Evolutionary conservation across 2,329 filamentous ascomycete genomes (phyloP).

Genomic region (Fonsecaea pugnacius): DNA sequence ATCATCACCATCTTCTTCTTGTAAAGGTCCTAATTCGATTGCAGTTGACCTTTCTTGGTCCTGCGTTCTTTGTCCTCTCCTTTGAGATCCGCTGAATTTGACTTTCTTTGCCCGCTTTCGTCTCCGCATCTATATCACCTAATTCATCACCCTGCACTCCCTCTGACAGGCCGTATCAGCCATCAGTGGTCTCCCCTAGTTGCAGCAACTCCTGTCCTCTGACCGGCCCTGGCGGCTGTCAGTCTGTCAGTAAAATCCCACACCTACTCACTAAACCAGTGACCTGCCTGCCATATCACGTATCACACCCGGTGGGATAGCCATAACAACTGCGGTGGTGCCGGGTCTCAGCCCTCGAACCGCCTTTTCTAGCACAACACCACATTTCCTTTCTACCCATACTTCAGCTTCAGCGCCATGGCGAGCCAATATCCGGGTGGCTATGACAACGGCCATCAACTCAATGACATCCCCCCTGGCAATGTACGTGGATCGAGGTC

Average conservation of each 20-base stretch:
- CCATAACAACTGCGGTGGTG: slow-evolving; percentile 1
- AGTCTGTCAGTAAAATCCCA: slow-evolving; percentile 1
- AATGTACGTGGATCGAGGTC: slow-evolving; percentile 27
- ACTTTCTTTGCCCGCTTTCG: slow-evolving; percentile 19
- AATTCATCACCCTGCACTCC: not conserved
- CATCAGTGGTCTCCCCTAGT: not conserved
- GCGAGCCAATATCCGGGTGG: slow-evolving; percentile 50
- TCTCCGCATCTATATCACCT: slow-evolving; percentile 19
- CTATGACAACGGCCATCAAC: slow-evolving; percentile 63
- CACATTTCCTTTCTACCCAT: not conserved
- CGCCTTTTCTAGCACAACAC: not conserved
- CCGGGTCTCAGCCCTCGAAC: slow-evolving; percentile 5
- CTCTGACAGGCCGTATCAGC: slow-evolving; percentile 18
- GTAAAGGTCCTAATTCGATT: slow-evolving; percentile 5
- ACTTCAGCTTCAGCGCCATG: slow-evolving; percentile 22
- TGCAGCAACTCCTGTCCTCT: slow-evolving; percentile 2
- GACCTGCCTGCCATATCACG: not conserved
- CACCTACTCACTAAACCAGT: slow-evolving; percentile 10
- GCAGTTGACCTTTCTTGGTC: slow-evolving; percentile 1
- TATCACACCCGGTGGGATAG: not conserved
- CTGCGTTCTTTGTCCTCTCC: slow-evolving; percentile 25
- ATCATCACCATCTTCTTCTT: not conserved
- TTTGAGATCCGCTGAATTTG: not conserved
- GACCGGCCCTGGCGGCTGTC: slow-evolving; percentile 32
- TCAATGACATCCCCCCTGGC: slow-evolving; percentile 30